Evolutionary conservation across 2,329 filamentous ascomycete genomes (phyloP).

Genomic region (Tothia fuscella): DNA sequence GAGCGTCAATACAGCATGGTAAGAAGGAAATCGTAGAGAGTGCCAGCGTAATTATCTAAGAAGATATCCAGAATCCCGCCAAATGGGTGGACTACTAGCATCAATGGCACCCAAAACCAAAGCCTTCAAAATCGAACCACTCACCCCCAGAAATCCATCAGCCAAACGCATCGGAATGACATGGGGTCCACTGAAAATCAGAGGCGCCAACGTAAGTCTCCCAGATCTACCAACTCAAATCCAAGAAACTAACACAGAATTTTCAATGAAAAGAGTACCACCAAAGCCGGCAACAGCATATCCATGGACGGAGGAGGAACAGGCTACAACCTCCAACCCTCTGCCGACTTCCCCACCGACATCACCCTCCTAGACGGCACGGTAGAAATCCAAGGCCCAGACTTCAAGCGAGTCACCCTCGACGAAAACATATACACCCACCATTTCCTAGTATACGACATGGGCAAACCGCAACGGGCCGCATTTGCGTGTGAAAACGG

Average conservation of each 20-base stretch:
- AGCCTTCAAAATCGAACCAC: slow-evolving; percentile 2
- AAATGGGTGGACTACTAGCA: neutral
- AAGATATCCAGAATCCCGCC: neutral
- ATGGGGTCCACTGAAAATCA: slow-evolving; percentile 3
- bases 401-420: slow-evolving; percentile 1
- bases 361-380: slow-evolving; percentile 7
- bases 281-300: slow-evolving; percentile 3
- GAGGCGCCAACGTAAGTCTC: slow-evolving; percentile 3
- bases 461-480: neutral
- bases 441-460: slow-evolving; percentile 6
- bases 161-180: slow-evolving; percentile 8
- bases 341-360: slow-evolving; percentile 2
- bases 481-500: slow-evolving; percentile 2
- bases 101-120: slow-evolving; percentile 5
- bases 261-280: slow-evolving; percentile 1
- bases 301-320: slow-evolving; percentile 9
- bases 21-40: too few relatives aligned
- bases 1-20: too few relatives aligned
- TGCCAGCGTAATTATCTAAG: neutral
- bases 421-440: slow-evolving; percentile 7
- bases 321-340: neutral
- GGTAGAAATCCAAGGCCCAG: slow-evolving; percentile 3
- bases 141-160: neutral
- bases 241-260: neutral
- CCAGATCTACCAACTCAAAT: neutral